Conservation (phyloP, 768 basidiomycete genomes). For the Lentinula edodes region DNA sequence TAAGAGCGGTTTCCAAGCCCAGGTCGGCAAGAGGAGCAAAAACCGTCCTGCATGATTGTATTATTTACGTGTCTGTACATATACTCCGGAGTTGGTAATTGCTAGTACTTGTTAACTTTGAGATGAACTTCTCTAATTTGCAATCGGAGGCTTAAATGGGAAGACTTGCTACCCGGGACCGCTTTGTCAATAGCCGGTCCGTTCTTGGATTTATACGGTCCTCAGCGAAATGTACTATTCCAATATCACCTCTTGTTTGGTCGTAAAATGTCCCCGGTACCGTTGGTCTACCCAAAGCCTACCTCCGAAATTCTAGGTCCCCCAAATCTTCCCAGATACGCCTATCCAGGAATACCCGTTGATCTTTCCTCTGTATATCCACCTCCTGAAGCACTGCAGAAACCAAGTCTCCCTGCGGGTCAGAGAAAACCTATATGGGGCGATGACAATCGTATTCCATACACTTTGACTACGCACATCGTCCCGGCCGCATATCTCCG, state of each 20-base stretch:
- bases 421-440: constrained; percentile 6
- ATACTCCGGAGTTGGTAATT: too few species aligned
- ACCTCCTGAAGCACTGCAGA: neutral
- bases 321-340: neutral
- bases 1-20: constrained; percentile 98
- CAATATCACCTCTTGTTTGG: neutral
- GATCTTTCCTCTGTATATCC: neutral
- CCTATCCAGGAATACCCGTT: neutral
- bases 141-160: neutral
- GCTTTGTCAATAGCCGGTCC: neutral
- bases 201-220: neutral
- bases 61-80: neutral
- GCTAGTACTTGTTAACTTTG: too few species aligned
- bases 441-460: constrained; percentile 14
- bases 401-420: neutral
- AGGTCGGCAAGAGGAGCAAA: constrained; percentile 84
- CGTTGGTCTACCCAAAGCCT: neutral
- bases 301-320: neutral
- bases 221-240: neutral
- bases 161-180: neutral
- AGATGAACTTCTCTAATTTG: too few species aligned
- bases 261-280: neutral
- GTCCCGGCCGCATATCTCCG: constrained; percentile 45
- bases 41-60: constrained; percentile 38
- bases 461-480: constrained; percentile 46